Evolutionary conservation across 2,329 filamentous ascomycete species (phyloP).

Genomic region (Cladosporium phlei): DNA sequence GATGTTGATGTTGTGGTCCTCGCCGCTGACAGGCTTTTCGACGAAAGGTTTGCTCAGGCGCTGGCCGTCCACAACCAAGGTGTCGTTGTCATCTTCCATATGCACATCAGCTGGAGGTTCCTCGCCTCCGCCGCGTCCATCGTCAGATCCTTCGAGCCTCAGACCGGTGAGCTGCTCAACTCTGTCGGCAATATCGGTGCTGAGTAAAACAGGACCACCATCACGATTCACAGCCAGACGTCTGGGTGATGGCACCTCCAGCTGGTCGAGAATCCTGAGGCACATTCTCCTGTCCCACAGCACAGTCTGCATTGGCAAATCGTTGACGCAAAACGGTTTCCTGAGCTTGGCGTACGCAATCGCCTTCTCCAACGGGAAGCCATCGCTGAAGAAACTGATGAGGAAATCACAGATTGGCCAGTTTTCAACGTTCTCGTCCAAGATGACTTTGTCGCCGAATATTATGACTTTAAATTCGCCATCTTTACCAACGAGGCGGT

Average conservation of each 20-base stretch:
- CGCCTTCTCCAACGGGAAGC: constrained; percentile 93
- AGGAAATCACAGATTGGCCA: constrained; percentile 96
- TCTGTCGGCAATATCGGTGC: constrained; percentile 72
- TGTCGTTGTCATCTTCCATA: constrained; percentile 84
- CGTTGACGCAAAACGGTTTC: constrained; percentile 96
- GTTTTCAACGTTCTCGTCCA: constrained; percentile 94
- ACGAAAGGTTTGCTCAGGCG: constrained; percentile 89
- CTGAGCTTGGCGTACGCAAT: constrained; percentile 90
- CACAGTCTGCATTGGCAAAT: constrained; percentile 94
- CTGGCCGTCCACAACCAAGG: constrained; percentile 78
- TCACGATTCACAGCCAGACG: constrained; percentile 89
- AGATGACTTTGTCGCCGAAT: constrained; percentile 97
- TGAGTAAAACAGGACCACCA: constrained; percentile 76
- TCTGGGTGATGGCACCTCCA: constrained; percentile 82
- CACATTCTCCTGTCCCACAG: constrained; percentile 94
- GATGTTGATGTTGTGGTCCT: constrained; percentile 98
- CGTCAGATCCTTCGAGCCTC: constrained; percentile 63
- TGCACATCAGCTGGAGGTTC: constrained; percentile 64
- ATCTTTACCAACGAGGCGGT: constrained; percentile 82
- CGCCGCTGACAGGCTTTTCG: constrained; percentile 95
- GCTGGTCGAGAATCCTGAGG: constrained; percentile 78
- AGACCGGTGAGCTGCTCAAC: constrained; percentile 78
- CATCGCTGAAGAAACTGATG: constrained; percentile 97
- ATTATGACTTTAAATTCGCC: constrained; percentile 94
- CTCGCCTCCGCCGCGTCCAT: constrained; percentile 59